A percentile compares a stretch with the other conserved stretches of the same genome.
These are phyloP conservation scores for Mycothermus thermophilus DNA, from an alignment of 495 filamentous ascomycete species.

Conservation along the genomic window DNA sequence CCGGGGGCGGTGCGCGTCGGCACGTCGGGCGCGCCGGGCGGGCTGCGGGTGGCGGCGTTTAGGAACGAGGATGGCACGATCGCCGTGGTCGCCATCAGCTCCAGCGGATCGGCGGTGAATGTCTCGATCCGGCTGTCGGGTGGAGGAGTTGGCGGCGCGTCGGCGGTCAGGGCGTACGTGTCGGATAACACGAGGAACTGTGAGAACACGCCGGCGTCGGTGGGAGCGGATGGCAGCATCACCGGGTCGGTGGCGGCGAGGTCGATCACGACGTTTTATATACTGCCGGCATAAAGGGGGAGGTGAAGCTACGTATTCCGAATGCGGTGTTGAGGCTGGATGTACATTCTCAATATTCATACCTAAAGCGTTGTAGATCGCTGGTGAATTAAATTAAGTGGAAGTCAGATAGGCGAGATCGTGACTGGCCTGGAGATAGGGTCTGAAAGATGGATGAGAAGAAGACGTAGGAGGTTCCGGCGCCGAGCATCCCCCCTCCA, in stretches of 20 bases:
- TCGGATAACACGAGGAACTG: slow-evolving; percentile 25
- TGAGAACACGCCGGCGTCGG: slow-evolving; percentile 15
- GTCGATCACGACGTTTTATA: slow-evolving; percentile 24
- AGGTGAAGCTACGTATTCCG: slow-evolving; percentile 3
- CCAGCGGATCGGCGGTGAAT: slow-evolving; percentile 17
- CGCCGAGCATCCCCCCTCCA: too few relatives aligned
- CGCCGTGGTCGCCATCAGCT: slow-evolving; percentile 35
- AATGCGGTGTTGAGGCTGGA: too few relatives aligned
- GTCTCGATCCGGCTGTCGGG: slow-evolving; percentile 20
- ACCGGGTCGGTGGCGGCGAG: slow-evolving; percentile 24
- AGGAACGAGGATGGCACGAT: slow-evolving; percentile 36
- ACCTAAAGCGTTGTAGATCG: too few relatives aligned
- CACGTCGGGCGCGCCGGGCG: slow-evolving; percentile 11
- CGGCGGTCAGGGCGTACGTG: slow-evolving; percentile 23
- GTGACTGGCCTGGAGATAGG: too few relatives aligned
- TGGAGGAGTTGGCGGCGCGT: slow-evolving; percentile 1
- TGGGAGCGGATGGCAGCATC: slow-evolving; percentile 18
- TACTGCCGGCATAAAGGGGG: slow-evolving; percentile 15
- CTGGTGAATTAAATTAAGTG: too few relatives aligned
- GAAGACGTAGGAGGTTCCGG: too few relatives aligned
- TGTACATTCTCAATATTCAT: too few relatives aligned
- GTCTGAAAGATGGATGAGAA: too few relatives aligned
- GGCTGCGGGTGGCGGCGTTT: slow-evolving; percentile 36
- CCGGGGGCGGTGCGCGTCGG: slow-evolving; percentile 34
- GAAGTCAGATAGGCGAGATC: too few relatives aligned